phyloP scores from a whole-genome alignment of 2,329 filamentous ascomycete genomes.

The Dactylellina sp. region DNA sequence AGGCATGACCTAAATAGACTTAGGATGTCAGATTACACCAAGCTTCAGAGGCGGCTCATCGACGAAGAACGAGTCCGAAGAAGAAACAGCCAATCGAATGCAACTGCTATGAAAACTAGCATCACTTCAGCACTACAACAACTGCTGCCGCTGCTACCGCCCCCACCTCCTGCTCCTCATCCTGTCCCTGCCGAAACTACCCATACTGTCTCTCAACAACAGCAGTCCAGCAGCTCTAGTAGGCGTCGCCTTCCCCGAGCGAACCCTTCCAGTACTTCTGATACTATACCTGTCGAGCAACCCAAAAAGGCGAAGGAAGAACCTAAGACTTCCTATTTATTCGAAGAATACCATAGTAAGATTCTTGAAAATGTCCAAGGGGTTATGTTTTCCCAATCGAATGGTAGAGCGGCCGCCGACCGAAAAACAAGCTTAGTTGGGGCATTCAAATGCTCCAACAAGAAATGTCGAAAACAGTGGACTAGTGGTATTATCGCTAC shows the following conservation, averaged over 20 bases:
- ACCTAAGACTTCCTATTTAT: conserved; percentile 11
- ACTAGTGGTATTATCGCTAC: conserved; percentile 9
- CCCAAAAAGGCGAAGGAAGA: too few relatives aligned
- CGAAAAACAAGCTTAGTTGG: conserved; percentile 1
- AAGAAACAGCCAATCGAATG: background rate
- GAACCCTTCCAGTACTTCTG: too few relatives aligned
- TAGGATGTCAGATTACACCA: conserved; percentile 10
- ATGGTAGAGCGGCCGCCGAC: background rate
- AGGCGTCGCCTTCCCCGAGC: too few relatives aligned
- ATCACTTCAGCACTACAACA: too few relatives aligned
- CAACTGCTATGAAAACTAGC: too few relatives aligned
- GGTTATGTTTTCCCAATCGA: background rate
- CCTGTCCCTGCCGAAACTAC: too few relatives aligned
- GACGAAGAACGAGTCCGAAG: conserved; percentile 31
- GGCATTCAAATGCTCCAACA: conserved; percentile 15
- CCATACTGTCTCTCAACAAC: too few relatives aligned
- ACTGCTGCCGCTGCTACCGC: too few relatives aligned
- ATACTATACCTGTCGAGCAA: background rate
- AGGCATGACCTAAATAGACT: conserved; percentile 15
- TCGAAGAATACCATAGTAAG: conserved; percentile 12
- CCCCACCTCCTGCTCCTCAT: too few relatives aligned
- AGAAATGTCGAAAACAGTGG: conserved; percentile 4
- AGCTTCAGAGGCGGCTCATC: conserved; percentile 23
- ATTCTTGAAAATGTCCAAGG: conserved; percentile 11
- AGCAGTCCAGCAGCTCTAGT: too few relatives aligned